Percentiles rank a stretch among this genome's conserved stretches.
These are phyloP conservation scores for Candida glucosophila DNA, from an alignment of 1,139 yeast species.

Conservation along the genomic window DNA sequence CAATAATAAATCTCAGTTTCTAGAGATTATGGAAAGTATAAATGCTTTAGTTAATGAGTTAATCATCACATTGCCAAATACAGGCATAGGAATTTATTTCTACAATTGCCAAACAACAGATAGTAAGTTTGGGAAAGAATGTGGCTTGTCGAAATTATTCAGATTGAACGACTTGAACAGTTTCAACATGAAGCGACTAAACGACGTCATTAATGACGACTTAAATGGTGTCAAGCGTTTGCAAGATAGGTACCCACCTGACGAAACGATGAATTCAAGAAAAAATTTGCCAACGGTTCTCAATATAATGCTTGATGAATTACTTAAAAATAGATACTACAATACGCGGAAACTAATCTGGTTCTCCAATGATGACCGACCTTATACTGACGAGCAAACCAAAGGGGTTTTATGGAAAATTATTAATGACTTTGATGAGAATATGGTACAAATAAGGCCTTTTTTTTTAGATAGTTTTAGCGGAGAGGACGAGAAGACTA, in stretches of 20 bases:
- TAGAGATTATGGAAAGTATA: slow-evolving; percentile 45
- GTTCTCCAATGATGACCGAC: slow-evolving; percentile 35
- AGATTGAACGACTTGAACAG: slow-evolving; percentile 29
- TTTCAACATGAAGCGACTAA: slow-evolving; percentile 30
- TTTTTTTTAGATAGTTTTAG: slow-evolving; percentile 41
- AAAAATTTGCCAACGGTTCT: slow-evolving; percentile 23
- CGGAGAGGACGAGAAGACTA: slow-evolving; percentile 8
- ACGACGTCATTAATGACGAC: slow-evolving; percentile 25
- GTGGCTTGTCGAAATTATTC: slow-evolving; percentile 23
- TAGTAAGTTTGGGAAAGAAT: slow-evolving; percentile 19
- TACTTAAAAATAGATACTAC: slow-evolving; percentile 20
- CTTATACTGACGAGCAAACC: slow-evolving; percentile 18
- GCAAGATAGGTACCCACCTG: slow-evolving; percentile 10
- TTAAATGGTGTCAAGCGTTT: slow-evolving; percentile 11
- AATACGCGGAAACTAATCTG: slow-evolving; percentile 31
- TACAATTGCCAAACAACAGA: slow-evolving; percentile 36
- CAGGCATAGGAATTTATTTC: slow-evolving; percentile 62
- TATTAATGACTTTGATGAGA: slow-evolving; percentile 50
- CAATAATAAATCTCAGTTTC: slow-evolving; percentile 32
- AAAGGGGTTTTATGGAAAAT: slow-evolving; percentile 44
- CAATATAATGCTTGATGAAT: slow-evolving; percentile 25
- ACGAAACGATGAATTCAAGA: slow-evolving; percentile 23
- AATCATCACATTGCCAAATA: slow-evolving; percentile 48
- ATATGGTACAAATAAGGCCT: slow-evolving; percentile 50
- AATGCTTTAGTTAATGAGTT: slow-evolving; percentile 49